Conservation (phyloP, 768 basidiomycete genomes). For the Boletus subcaerulescens region DNA sequence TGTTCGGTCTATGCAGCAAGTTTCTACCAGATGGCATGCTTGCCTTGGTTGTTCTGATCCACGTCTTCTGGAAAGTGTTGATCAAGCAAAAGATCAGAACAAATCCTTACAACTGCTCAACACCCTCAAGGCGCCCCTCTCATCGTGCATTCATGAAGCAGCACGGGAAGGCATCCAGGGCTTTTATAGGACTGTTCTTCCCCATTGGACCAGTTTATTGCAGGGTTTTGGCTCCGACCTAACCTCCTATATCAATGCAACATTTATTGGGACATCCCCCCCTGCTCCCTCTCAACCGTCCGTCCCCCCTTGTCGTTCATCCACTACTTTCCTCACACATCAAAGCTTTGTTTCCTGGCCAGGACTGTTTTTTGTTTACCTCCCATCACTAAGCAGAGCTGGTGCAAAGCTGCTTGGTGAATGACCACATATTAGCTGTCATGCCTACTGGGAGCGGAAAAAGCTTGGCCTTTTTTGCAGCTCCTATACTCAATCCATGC, state of each 20-base stretch:
- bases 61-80: no score
- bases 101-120: neutral
- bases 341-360: neutral
- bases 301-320: neutral
- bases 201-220: neutral
- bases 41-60: neutral
- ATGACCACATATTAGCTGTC: constrained; percentile 3
- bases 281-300: fast-evolving
- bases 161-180: neutral
- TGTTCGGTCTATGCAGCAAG: neutral
- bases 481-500: neutral
- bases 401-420: constrained; percentile 3
- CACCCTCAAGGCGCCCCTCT: neutral
- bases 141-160: neutral
- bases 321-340: neutral
- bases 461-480: constrained; percentile 10
- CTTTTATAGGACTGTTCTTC: neutral
- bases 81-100: neutral
- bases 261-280: no score
- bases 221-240: constrained; percentile 2
- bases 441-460: constrained; percentile 15
- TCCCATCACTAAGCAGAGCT: constrained; percentile 6
- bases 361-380: neutral
- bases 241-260: neutral
- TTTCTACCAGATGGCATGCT: constrained; percentile 1